These are phyloP conservation scores for Candida qinlingensis DNA, from an alignment of 805 yeast genomes.

Conservation along the genomic window DNA sequence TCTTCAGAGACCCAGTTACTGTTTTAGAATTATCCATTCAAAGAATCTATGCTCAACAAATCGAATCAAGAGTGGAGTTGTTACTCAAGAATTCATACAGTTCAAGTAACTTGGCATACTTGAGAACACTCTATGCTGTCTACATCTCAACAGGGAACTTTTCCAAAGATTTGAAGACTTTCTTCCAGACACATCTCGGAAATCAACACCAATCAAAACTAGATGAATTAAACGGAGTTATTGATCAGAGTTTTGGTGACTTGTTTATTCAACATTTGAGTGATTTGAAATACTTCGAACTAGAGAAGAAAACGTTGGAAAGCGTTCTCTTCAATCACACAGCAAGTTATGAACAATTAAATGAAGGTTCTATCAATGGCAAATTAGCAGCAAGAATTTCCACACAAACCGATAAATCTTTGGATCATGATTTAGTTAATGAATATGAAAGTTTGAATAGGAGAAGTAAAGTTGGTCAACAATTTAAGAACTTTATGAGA, in stretches of 20 bases:
- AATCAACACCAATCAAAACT: constrained; percentile 32
- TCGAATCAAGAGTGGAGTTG: constrained; percentile 50
- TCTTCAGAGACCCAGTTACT: constrained; percentile 60
- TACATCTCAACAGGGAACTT: constrained; percentile 53
- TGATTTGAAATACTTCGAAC: constrained; percentile 61
- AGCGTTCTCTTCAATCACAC: constrained; percentile 28
- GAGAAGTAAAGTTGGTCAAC: constrained; percentile 37
- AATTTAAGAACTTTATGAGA: constrained; percentile 54
- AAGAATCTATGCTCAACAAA: constrained; percentile 69
- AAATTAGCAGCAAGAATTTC: constrained; percentile 23
- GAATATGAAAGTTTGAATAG: constrained; percentile 27
- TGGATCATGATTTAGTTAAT: constrained; percentile 15
- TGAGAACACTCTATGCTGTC: constrained; percentile 68
- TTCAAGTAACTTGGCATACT: constrained; percentile 62
- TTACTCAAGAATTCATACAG: constrained; percentile 60
- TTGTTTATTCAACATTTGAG: constrained; percentile 64
- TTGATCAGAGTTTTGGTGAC: constrained; percentile 73
- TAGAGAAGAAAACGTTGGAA: constrained; percentile 66
- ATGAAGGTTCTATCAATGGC: constrained; percentile 28
- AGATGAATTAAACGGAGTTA: constrained; percentile 38
- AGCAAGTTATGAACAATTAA: constrained; percentile 25
- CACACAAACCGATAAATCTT: not conserved
- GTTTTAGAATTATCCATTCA: constrained; percentile 70
- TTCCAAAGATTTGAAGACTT: constrained; percentile 60
- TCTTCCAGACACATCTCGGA: constrained; percentile 40